phyloP scores from a whole-genome alignment of 148 eudicot genomes.

The Fagopyrum homotropicum region DNA sequence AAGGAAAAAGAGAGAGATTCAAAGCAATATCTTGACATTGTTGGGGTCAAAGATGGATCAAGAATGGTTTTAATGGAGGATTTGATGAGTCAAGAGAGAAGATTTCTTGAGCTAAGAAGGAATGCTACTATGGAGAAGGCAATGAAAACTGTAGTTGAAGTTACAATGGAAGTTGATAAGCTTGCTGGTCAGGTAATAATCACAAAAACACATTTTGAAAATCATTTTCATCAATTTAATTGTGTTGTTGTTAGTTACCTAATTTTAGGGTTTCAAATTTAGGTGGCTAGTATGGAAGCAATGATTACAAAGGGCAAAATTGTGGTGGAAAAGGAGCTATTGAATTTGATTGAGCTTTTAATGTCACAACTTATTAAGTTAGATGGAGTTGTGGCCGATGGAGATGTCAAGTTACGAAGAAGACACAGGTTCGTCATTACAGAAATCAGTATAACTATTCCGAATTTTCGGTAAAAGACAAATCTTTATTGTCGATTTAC shows the following conservation, averaged over 20 bases:
- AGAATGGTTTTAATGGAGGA: slow-evolving; percentile 50
- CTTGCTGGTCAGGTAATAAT: slow-evolving; percentile 49
- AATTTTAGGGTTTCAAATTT: slow-evolving; percentile 8
- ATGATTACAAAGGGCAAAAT: slow-evolving; percentile 51
- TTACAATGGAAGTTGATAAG: slow-evolving; percentile 56
- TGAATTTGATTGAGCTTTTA: slow-evolving; percentile 54
- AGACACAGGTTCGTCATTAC: slow-evolving; percentile 59
- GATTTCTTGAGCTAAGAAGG: slow-evolving; percentile 23
- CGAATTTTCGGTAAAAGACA: neutral
- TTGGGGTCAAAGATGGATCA: slow-evolving; percentile 73
- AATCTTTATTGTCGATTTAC: neutral
- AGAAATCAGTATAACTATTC: too few species aligned
- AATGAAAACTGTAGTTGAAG: slow-evolving; percentile 41
- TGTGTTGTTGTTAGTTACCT: neutral
- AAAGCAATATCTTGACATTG: slow-evolving; percentile 47
- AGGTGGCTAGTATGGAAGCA: slow-evolving; percentile 54
- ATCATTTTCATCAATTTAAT: neutral
- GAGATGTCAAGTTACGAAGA: slow-evolving; percentile 58
- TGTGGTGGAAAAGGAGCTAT: slow-evolving; percentile 44
- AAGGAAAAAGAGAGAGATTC: slow-evolving; percentile 75
- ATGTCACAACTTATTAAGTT: slow-evolving; percentile 69
- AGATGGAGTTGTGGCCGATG: slow-evolving; percentile 70
- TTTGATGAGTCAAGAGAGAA: slow-evolving; percentile 36
- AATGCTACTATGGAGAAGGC: slow-evolving; percentile 45
- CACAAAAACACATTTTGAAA: neutral